Base-by-base conservation (phyloP, 495 filamentous ascomycete genomes). In the Aspergillus saccharolyticus region DNA sequence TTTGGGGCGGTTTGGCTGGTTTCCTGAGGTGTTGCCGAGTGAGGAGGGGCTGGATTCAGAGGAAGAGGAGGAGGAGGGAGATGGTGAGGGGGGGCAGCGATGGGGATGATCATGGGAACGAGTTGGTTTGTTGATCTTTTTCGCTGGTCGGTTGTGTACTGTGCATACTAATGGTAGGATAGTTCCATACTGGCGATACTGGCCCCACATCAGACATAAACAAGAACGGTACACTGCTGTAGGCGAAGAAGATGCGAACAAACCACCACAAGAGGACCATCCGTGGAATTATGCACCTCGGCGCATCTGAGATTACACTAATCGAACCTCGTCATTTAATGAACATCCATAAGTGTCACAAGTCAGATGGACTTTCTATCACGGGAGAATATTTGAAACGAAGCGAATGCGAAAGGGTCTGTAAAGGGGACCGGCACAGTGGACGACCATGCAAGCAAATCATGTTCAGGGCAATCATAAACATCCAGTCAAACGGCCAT, bases 1-100 rank as follows among this genome's bases (percentile, higher is more conserved):
- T 69, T 75, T 92, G 44, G 73, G 61, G 5, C 72, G 73, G 57
- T 89, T 80, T 71, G 90, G 90, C 17, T 93, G 89, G 89, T 95
- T 94, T 74, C 89, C 89, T 2, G 63, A 69, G 18, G 42, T 59
- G 28, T 59, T 78, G 45, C 72, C 73, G 4, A 77, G 70, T 64
- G 75, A 77, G 52, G 64, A 51, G 45, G 47, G 54, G 33, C 16
- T 33, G 44, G 19, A 49, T n/a, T 16, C 17, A 28, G 44, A 19
- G 44, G 30, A 30, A 15, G 19, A 24, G 44, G 24, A 50, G 25
- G 46, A 10, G 42, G 42, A 39, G 24, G 42, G 42, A 28, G 44
- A 55, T 20, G 49, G 17, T 42, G 52, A 28, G 9, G 25, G 19
- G 24, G 45, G 25, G 17, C 20, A 59, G 17, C 20, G 20, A 33